A percentile compares a stretch with the other conserved stretches of the same genome.
phyloP scores from a whole-genome alignment of 2,329 filamentous ascomycete genomes.

The Trichoderma asperellum region DNA sequence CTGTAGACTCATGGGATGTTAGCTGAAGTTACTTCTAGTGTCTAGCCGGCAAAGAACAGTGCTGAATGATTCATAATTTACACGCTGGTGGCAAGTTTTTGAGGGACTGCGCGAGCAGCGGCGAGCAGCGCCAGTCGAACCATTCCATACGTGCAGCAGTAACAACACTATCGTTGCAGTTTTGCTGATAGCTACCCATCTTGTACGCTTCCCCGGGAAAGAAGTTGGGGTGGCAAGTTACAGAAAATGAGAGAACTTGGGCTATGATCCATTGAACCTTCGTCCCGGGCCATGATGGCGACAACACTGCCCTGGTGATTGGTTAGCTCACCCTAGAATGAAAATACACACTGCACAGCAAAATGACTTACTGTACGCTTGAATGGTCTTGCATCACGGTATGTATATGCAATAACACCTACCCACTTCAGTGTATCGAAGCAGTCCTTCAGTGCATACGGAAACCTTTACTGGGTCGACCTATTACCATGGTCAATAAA shows the following conservation, averaged over 20 bases:
- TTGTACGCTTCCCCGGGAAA: not conserved
- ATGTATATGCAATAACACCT: not conserved
- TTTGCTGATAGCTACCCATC: not conserved
- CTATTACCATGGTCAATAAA: not conserved
- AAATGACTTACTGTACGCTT: slow-evolving; percentile 35
- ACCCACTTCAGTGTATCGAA: not conserved
- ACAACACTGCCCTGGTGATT: not conserved
- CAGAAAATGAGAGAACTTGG: not conserved
- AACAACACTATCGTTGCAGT: not conserved
- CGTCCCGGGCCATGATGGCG: not conserved
- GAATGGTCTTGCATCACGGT: not conserved
- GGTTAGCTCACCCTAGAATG: not conserved
- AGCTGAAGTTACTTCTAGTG: not conserved
- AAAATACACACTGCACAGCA: not conserved
- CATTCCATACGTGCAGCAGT: not conserved
- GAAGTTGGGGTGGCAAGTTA: not conserved
- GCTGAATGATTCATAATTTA: not conserved
- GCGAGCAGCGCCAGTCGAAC: not conserved
- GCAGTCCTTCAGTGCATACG: not conserved
- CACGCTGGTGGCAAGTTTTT: not conserved
- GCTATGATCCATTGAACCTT: not conserved
- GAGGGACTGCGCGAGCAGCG: not conserved
- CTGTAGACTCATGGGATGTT: slow-evolving; percentile 30
- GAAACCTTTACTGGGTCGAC: not conserved
- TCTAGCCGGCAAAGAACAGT: not conserved